These are phyloP conservation scores for Apiotrichum sp. DNA, from an alignment of 1,284 basidiomycete species.

Conservation along the genomic window DNA sequence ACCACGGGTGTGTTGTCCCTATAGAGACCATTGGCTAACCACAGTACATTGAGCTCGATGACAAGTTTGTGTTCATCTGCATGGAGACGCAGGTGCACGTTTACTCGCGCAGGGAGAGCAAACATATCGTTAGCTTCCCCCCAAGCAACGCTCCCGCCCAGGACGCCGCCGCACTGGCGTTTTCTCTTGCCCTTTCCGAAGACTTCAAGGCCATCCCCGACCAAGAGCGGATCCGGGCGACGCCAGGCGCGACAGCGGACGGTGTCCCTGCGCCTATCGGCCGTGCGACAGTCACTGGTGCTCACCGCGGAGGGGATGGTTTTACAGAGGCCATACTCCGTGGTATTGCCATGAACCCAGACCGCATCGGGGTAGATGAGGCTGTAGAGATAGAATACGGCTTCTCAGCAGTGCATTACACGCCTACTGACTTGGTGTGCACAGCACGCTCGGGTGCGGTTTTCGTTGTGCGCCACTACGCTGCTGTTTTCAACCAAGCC, in stretches of 20 bases:
- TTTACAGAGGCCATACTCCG: conserved; percentile 6
- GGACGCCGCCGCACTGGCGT: conserved; percentile 2
- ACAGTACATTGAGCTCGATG: conserved; percentile 45
- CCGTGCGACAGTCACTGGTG: conserved; percentile 1
- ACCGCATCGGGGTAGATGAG: conserved; percentile 1
- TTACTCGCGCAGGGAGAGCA: conserved; percentile 25
- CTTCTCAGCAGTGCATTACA: conserved; percentile 35
- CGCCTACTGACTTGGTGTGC: conserved; percentile 28
- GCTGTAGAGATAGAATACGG: conserved; percentile 8
- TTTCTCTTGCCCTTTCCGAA: conserved; percentile 6
- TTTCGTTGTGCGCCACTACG: conserved; percentile 30
- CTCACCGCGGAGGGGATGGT: background rate
- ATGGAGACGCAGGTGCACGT: conserved; percentile 21
- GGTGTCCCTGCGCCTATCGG: conserved; percentile 8
- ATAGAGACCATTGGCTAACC: conserved; percentile 2
- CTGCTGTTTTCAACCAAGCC: conserved; percentile 11
- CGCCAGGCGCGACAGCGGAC: background rate
- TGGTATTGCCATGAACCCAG: conserved; percentile 5
- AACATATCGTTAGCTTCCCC: conserved; percentile 23
- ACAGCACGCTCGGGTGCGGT: conserved; percentile 20
- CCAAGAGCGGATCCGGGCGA: background rate
- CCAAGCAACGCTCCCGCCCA: background rate
- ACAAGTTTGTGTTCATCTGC: conserved; percentile 40
- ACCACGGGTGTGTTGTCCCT: too few relatives aligned
- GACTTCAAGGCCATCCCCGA: conserved; percentile 16